These are phyloP conservation scores for Datisca glomerata DNA, from an alignment of 306 rosid genomes.

Conservation along the genomic window DNA sequence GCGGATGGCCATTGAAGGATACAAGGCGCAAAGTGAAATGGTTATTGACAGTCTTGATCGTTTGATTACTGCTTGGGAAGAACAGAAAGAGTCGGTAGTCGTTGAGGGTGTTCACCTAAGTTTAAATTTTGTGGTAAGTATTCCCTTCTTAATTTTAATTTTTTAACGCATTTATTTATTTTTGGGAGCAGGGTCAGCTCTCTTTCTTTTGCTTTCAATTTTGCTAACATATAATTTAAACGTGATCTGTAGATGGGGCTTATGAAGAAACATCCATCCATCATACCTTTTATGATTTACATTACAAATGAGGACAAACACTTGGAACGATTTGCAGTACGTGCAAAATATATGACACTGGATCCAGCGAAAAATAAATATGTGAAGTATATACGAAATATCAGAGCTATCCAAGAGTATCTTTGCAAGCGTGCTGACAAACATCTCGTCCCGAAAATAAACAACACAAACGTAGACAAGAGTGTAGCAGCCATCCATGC, in stretches of 20 bases:
- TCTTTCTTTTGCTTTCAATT: conserved; percentile 1
- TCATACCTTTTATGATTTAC: conserved; percentile 89
- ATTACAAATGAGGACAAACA: conserved; percentile 93
- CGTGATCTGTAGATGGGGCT: conserved; percentile 74
- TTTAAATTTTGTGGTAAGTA: conserved; percentile 82
- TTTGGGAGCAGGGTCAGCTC: too few species aligned
- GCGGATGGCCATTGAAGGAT: conserved; percentile 96
- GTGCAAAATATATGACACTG: conserved; percentile 94
- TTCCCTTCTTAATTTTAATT: neutral
- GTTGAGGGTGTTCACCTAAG: conserved; percentile 98
- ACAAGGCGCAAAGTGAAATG: conserved; percentile 97
- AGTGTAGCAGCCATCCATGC: conserved; percentile 98
- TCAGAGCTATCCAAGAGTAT: conserved; percentile 92
- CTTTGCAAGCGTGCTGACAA: conserved; percentile 95
- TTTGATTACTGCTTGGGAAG: conserved; percentile 94
- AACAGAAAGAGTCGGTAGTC: conserved; percentile 79
- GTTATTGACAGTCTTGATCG: conserved; percentile 99
- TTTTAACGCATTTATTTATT: neutral
- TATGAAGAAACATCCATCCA: conserved; percentile 94
- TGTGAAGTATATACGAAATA: conserved; percentile 90
- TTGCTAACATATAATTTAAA: conserved; percentile 6
- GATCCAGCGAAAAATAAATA: conserved; percentile 95
- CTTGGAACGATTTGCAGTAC: conserved; percentile 93
- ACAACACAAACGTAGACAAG: conserved; percentile 95
- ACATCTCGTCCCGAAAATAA: conserved; percentile 96